phyloP scores from a whole-genome alignment of 768 basidiomycete genomes.

The Russula olivacea region DNA sequence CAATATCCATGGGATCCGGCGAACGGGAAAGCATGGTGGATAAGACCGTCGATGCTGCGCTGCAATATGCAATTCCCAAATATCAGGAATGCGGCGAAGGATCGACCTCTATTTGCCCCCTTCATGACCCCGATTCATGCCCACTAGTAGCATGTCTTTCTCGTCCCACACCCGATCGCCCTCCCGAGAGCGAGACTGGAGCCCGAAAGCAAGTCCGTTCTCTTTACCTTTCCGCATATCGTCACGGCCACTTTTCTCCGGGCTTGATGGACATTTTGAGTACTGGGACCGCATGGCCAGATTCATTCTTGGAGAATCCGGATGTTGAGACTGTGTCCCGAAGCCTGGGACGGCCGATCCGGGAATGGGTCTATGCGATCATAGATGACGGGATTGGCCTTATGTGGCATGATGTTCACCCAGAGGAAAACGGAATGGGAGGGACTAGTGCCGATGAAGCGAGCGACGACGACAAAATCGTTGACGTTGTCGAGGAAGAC shows the following conservation, averaged over 20 bases:
- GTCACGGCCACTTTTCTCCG: constrained; percentile 51
- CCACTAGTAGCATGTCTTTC: constrained; percentile 50
- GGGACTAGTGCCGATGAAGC: constrained; percentile 34
- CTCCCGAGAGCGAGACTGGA: constrained; percentile 10
- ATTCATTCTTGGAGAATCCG: constrained; percentile 71
- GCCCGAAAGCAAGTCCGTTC: constrained; percentile 35
- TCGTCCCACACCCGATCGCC: constrained; percentile 30
- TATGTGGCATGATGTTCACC: constrained; percentile 31
- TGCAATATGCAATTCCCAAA: constrained; percentile 72
- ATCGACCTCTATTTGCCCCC: constrained; percentile 49
- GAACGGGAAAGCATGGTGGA: constrained; percentile 64
- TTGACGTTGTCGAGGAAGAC: constrained; percentile 63
- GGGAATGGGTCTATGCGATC: constrained; percentile 61
- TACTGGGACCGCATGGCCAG: constrained; percentile 64
- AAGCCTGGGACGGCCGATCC: constrained; percentile 57
- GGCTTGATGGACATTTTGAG: constrained; percentile 53
- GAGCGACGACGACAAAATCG: constrained; percentile 52
- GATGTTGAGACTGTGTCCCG: constrained; percentile 62
- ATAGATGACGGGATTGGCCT: constrained; percentile 64
- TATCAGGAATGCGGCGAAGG: constrained; percentile 40
- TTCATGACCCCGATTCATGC: constrained; percentile 56
- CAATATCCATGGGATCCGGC: constrained; percentile 47
- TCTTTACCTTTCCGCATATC: constrained; percentile 58
- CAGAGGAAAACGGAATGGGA: constrained; percentile 27
- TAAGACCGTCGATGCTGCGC: constrained; percentile 62